These are phyloP conservation scores for Cladosporium sp. DNA, from an alignment of 2,329 filamentous ascomycete genomes.

Conservation along the genomic window DNA sequence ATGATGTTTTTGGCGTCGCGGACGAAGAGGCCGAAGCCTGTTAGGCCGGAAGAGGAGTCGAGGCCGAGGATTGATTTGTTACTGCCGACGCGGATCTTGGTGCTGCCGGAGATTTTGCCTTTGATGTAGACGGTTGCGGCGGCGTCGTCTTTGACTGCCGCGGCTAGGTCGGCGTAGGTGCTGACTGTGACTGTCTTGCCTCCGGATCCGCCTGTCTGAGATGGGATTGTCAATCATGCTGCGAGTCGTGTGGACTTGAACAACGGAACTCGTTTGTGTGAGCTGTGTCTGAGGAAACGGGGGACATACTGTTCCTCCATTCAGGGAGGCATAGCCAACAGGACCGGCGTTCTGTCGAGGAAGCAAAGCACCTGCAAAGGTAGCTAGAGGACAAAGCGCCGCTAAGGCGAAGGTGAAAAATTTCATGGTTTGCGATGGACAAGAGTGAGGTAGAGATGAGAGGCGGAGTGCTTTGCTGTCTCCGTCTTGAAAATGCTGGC, in stretches of 20 bases:
- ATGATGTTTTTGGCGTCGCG: slow-evolving; percentile 53
- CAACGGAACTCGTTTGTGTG: background rate
- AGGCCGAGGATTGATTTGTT: slow-evolving; percentile 52
- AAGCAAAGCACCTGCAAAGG: slow-evolving; percentile 15
- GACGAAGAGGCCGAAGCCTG: slow-evolving; percentile 46
- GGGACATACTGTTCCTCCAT: slow-evolving; percentile 1
- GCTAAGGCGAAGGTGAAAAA: slow-evolving; percentile 20
- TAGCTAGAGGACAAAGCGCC: slow-evolving; percentile 20
- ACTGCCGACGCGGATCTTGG: slow-evolving; percentile 43
- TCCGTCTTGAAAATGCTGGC: no score
- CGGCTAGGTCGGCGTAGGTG: slow-evolving; percentile 38
- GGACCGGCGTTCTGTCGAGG: slow-evolving; percentile 5
- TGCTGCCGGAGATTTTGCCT: slow-evolving; percentile 42
- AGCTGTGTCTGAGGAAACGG: background rate
- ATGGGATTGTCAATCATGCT: background rate
- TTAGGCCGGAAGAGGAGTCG: slow-evolving; percentile 39
- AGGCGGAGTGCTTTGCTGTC: no score
- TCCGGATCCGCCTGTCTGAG: slow-evolving; percentile 40
- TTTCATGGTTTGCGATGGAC: background rate
- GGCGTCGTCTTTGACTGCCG: slow-evolving; percentile 31
- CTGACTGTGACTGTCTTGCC: slow-evolving; percentile 46
- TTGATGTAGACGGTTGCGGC: slow-evolving; percentile 45
- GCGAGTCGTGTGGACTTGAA: background rate
- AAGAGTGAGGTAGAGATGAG: background rate
- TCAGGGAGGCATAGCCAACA: slow-evolving; percentile 6